Percentiles rank a stretch among this genome's conserved stretches.
These are phyloP conservation scores for Vanrija humicola DNA, from an alignment of 1,284 basidiomycete genomes.

Conservation along the genomic window DNA sequence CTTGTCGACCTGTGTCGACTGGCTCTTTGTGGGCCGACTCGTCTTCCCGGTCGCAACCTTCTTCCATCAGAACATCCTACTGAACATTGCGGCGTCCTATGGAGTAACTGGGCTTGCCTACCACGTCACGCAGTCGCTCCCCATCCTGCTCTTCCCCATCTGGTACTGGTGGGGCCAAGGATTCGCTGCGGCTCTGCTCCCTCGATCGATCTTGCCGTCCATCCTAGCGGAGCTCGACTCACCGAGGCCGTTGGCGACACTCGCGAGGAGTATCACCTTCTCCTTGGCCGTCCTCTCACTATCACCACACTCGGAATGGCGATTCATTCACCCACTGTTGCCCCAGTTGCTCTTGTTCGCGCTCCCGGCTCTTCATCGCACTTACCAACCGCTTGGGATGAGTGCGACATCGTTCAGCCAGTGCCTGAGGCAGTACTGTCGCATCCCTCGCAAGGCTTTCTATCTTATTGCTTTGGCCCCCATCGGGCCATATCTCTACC, in stretches of 20 bases:
- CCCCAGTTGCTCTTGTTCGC: conserved; percentile 81
- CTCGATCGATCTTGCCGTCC: conserved; percentile 40
- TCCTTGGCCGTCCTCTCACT: conserved; percentile 70
- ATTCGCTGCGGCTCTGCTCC: conserved; percentile 26
- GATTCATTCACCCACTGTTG: conserved; percentile 88
- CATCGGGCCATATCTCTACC: conserved; percentile 62
- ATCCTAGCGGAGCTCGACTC: conserved; percentile 21
- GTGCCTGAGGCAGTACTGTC: conserved; percentile 41
- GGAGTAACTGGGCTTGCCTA: conserved; percentile 83
- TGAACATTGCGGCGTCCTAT: conserved; percentile 89
- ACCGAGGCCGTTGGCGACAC: conserved; percentile 41
- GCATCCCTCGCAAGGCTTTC: conserved; percentile 44
- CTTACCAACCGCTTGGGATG: conserved; percentile 45
- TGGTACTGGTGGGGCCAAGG: conserved; percentile 70
- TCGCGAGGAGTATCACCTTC: conserved; percentile 60
- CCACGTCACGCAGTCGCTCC: conserved; percentile 81
- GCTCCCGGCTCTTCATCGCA: conserved; percentile 63
- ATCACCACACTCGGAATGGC: conserved; percentile 90
- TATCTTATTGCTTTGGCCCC: conserved; percentile 55
- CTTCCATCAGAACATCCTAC: conserved; percentile 75
- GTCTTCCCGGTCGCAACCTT: conserved; percentile 56
- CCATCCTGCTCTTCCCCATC: conserved; percentile 69
- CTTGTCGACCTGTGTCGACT: conserved; percentile 39
- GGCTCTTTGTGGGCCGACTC: conserved; percentile 36
- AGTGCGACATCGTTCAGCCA: conserved; percentile 7